Percentiles rank a stretch among this genome's conserved stretches.
phyloP scores from a whole-genome alignment of 108 stramenopile species.

The Schizochytrium sp. region DNA sequence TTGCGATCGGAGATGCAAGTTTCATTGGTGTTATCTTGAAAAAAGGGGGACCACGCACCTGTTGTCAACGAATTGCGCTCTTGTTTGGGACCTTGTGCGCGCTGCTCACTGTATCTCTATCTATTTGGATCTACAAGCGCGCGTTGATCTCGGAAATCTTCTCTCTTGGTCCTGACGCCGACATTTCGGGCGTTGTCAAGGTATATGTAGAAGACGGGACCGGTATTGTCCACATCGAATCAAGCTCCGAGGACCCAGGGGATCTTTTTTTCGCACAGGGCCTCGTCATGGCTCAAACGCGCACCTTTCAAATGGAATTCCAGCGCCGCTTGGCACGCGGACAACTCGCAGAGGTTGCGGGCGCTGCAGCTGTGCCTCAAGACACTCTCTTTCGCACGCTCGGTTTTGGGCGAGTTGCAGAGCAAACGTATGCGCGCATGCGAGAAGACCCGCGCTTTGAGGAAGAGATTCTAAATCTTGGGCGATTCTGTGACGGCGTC shows the following conservation, averaged over 20 bases:
- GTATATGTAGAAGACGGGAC: neutral
- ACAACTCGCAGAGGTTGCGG: neutral
- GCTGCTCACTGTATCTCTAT: neutral
- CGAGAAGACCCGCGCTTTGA: neutral
- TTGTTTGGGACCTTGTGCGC: no score
- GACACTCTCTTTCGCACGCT: conserved; percentile 6
- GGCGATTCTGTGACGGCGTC: neutral
- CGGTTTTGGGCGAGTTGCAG: neutral
- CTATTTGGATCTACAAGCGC: neutral
- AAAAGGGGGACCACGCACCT: no score
- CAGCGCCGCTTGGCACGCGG: neutral
- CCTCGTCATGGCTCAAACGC: neutral
- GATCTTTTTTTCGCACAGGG: conserved; percentile 4
- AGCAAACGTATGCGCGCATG: neutral
- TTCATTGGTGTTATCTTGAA: no score
- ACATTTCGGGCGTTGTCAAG: neutral
- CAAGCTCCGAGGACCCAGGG: neutral
- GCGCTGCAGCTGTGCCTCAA: neutral
- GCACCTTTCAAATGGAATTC: conserved; percentile 15
- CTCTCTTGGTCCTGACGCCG: neutral
- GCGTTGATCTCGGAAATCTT: neutral
- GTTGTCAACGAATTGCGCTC: no score
- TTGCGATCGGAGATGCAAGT: no score
- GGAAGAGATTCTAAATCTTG: neutral
- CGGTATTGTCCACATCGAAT: neutral